Base-by-base conservation (phyloP, 164 flowering plant species). In the Magnolia changhungtana region DNA sequence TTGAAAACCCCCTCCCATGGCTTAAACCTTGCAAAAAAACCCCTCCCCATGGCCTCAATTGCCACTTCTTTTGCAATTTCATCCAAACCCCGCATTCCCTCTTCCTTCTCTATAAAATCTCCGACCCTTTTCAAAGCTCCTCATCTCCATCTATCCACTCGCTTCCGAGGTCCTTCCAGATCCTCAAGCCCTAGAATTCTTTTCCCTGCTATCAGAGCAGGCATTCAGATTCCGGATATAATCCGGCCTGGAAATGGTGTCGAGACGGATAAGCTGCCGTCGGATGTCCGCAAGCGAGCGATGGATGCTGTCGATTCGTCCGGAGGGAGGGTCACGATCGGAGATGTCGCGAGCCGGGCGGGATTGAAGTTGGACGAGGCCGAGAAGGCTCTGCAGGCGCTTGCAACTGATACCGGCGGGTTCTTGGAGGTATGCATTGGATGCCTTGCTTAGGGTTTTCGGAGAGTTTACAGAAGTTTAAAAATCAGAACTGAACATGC, bases 351-450 rank as follows among this genome's bases (percentile, higher is more conserved):
- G 1, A 86, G 95, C 77, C 86, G 79, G 67, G 94, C 92, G 24
- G 98, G 99, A 9, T 81, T 95, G 55, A 91, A 92, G 82, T 59
- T 95, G 80, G 78, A 81, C 75, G 88, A 90, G 81, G 90, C 99
- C 73, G 95, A 92, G 81, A 88, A 77, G 69, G 97, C 99, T 2
- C 84, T 95, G 80, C 98, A 95, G 75, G 98, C 98, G 27, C 90
- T 95, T 69, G 98, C 98, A 63, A 83, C 98, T 55, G 98, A 95
- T 80, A 84, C 98, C n/a, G 72, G 84, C 75, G 98, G 98, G 63
- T 95, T 92, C 79, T 79, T 95, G 74, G 98, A 95, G 98, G 98
- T 92, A 84, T 51, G 71, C 70, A 4, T 63, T 49, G 31, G 61
- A 16, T 24, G 10, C 20, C 16, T 3, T 65, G 29, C 14, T 23